phyloP scores from a whole-genome alignment of 129 eudicot genomes.

The Arctium lappa region DNA sequence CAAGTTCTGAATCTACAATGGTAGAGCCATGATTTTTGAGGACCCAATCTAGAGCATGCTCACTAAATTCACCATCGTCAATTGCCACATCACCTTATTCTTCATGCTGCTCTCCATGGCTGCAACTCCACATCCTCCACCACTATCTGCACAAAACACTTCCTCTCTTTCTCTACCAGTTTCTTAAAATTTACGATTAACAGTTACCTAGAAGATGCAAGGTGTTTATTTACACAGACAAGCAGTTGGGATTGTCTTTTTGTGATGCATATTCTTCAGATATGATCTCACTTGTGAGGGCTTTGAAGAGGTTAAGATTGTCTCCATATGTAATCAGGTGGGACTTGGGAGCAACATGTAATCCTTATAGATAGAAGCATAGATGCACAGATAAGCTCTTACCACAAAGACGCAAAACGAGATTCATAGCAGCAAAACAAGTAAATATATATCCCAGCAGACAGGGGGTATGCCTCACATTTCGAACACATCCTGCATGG shows the following conservation, averaged over 20 bases:
- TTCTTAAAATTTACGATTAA: background rate
- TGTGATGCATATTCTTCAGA: background rate
- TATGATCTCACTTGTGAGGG: constrained; percentile 1
- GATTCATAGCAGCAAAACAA: background rate
- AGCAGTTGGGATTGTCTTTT: background rate
- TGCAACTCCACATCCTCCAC: background rate
- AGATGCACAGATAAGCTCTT: no score
- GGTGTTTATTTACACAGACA: background rate
- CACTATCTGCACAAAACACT: constrained; percentile 14
- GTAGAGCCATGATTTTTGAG: constrained; percentile 30
- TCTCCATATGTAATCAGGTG: constrained; percentile 15
- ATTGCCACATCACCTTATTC: constrained; percentile 48
- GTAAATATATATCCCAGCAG: background rate
- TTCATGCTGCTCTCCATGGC: background rate
- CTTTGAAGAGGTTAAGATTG: constrained; percentile 12
- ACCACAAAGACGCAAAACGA: background rate
- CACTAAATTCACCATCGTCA: constrained; percentile 36
- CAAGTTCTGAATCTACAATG: constrained; percentile 10
- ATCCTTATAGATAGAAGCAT: background rate
- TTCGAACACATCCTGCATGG: no score
- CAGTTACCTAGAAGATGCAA: background rate
- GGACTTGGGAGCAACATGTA: background rate
- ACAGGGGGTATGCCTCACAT: background rate
- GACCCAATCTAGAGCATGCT: constrained; percentile 36
- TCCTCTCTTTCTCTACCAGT: background rate